phyloP scores from a whole-genome alignment of 352 stramenopile genomes.

The Pythium aphanidermatum region DNA sequence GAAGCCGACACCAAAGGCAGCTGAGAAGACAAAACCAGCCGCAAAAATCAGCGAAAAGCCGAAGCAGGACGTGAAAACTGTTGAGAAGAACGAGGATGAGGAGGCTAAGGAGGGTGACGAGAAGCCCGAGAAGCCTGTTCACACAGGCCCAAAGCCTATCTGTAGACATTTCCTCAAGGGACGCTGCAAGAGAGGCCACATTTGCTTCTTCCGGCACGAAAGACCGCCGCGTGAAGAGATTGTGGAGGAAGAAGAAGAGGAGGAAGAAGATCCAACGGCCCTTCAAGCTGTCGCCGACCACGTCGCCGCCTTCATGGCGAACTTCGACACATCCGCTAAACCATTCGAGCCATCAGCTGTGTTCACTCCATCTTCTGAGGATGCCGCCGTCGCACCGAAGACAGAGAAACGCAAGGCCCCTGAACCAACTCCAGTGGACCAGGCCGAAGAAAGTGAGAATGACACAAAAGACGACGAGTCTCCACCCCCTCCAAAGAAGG shows the following conservation, averaged over 20 bases:
- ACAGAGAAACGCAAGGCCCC: background rate
- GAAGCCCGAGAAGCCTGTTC: constrained; percentile 5
- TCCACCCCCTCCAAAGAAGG: constrained; percentile 6
- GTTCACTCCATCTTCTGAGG: no score
- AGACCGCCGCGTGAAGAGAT: constrained; percentile 22
- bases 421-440: no score
- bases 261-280: constrained; percentile 11
- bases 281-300: constrained; percentile 28
- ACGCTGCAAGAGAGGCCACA: constrained; percentile 28
- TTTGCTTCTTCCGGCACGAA: constrained; percentile 27
- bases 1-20: background rate
- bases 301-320: constrained; percentile 32
- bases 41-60: constrained; percentile 1
- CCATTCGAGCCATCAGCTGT: constrained; percentile 6
- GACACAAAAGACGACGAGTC: background rate
- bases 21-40: constrained; percentile 1
- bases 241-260: constrained; percentile 22
- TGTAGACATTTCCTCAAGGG: constrained; percentile 25
- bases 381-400: no score
- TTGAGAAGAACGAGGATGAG: constrained; percentile 25
- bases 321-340: constrained; percentile 5
- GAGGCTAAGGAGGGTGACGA: background rate
- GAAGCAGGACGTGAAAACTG: constrained; percentile 13
- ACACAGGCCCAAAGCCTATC: constrained; percentile 13
- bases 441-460: background rate